A percentile compares a stretch with the other conserved stretches of the same genome.
These are phyloP conservation scores for Taphrina pruni DNA, from an alignment of 1,139 yeast genomes.

Conservation along the genomic window DNA sequence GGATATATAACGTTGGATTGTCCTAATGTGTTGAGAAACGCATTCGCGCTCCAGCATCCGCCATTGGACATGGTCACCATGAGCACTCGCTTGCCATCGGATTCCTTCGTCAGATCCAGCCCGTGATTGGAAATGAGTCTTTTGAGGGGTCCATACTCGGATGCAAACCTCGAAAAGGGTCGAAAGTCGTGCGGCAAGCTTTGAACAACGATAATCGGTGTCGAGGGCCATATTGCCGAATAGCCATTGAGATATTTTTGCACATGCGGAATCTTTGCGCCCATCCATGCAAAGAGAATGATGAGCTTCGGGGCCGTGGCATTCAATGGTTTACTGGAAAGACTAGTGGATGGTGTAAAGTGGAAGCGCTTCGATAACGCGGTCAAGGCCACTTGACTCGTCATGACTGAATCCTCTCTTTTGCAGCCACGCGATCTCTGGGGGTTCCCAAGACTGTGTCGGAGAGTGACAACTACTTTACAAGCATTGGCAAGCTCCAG, in stretches of 20 bases:
- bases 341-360: slow-evolving; percentile 14
- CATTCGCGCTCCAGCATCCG: slow-evolving; percentile 20
- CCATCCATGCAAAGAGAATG: slow-evolving; percentile 26
- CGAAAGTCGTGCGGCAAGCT: slow-evolving; percentile 26
- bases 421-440: too few relatives aligned
- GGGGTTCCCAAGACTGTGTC: too few relatives aligned
- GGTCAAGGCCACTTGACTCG: slow-evolving; percentile 23
- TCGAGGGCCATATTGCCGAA: slow-evolving; percentile 26
- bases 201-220: slow-evolving; percentile 23
- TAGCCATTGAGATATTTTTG: slow-evolving; percentile 33
- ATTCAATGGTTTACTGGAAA: slow-evolving; percentile 2
- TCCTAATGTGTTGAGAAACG: slow-evolving; percentile 10
- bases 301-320: slow-evolving; percentile 12
- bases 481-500: too few relatives aligned
- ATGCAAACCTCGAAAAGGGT: slow-evolving; percentile 20
- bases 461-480: too few relatives aligned
- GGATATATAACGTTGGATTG: not conserved
- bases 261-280: slow-evolving; percentile 15
- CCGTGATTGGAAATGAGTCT: slow-evolving; percentile 6
- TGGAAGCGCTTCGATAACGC: slow-evolving; percentile 27
- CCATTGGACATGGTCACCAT: slow-evolving; percentile 29
- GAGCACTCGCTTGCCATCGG: slow-evolving; percentile 11
- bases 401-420: not conserved
- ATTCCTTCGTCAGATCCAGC: not conserved
- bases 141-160: slow-evolving; percentile 15